Base-by-base conservation (phyloP, 345 rosid species). In the Hevea brasiliensis region DNA sequence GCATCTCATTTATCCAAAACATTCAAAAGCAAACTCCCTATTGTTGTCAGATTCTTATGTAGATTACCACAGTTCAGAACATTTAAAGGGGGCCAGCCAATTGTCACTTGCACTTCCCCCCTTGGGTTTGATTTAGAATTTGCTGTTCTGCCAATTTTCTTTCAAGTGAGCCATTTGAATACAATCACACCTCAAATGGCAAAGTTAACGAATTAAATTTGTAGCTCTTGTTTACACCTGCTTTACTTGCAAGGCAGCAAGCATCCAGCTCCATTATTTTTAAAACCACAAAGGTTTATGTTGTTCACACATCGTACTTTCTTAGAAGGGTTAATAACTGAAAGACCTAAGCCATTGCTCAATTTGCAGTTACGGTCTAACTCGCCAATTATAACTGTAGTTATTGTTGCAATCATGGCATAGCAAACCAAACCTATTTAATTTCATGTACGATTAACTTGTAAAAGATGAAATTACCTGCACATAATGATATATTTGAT, bases 41-140 rank as follows among this genome's bases (percentile, higher is more conserved):
- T 18, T 6, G 60, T 37, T 68, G 32, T 54, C 42, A 15, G 26
- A 47, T 65, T 67, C 70, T 67, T 9, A 67, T 67, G 58, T 3
- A 48, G 40, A 23, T 42, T 41, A 42, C 68, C 9, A 37, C n/a
- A 62, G n/a, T 42, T 40, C 44, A 40, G 27, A 21, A n/a, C 27
- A 55, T 27, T 21, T 55, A 6, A n/a, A 23, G 48, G 8, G 51
- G n/a, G n/a, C 48, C 26, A 7, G 35, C 0, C 41, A 41, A 64
- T 64, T 8, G 51, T 21, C 18, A 64, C 20, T 5, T 4, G 67
- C 47, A 41, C 63, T 9, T 29, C 23, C 20, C 14, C 66, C 66
- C 37, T 62, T 11, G 4, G 7, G 14, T 62, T 41, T 40, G 48
- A 41, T 20, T 11, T 41, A 7, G 2, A 41, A 0, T 3, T 63